Evolutionary conservation across 306 rosid genomes (phyloP), one percentile per base, ranked within the genome.

Genomic region (Trifolium fragiferum): DNA sequence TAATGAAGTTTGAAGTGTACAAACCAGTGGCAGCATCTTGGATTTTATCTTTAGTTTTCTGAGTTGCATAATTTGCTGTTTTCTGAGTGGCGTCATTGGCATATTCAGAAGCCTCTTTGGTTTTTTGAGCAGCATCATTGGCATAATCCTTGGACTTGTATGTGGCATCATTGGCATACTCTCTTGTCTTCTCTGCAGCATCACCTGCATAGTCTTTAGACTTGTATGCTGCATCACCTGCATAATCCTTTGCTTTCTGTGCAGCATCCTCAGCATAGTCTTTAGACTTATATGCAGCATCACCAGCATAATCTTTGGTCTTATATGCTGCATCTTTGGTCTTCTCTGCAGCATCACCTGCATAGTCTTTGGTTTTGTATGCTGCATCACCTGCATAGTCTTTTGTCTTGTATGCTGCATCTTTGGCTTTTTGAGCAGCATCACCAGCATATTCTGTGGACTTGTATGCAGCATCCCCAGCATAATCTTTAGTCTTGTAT

Each of bases 11-110:
- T 1, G 66, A 13, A 58, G 9, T 1, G 23, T 59, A 80, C 85
- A 15, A 62, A 89, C 98, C 94, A 70, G 93, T 80, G 2, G 93
- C 85, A 1, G 23, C 79, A 0, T 86, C 80, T 47, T 82, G 78
- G 68, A 70, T 10, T 13, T 76, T 80, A 7, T 78, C 85, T 70
- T 62, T 74, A 60, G 81, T 75, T 44, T 66, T 66, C 23, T 66
- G 43, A 0, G 63, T 20, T 3, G 70, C 70, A 46, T 30, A 30
- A 1, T 40, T 20, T 5, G 35, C 70, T 47, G 84, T 74, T 19
- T 44, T 66, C 71, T 66, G 71, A 41, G 71, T 14, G 10, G 80
- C 15, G 72, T 77, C 85, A 25, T 73, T 54, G 40, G 77, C 81
- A 6, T 63, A 68, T 51, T 89, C 81, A 55, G 83, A 66, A 12